Evolutionary conservation across 805 yeast genomes (phyloP).

Genomic region (Barnettozyma salicaria): DNA sequence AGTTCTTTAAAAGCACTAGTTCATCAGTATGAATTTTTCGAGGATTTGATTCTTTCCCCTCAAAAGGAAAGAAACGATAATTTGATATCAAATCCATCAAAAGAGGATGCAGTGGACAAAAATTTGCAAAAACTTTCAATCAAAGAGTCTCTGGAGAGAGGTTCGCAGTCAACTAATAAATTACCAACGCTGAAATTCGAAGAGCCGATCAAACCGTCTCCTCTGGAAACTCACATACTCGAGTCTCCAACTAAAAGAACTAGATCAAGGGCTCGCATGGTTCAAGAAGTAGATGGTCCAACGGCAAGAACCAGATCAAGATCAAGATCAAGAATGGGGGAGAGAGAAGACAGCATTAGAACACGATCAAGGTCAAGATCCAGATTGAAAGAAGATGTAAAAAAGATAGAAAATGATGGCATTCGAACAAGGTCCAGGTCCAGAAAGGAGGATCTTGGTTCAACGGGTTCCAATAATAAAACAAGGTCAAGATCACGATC

Average conservation of each 20-base stretch:
- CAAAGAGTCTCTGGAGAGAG: not conserved
- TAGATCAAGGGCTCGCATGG: slow-evolving; percentile 1
- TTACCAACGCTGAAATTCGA: not conserved
- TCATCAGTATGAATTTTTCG: slow-evolving; percentile 13
- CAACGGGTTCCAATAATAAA: no score
- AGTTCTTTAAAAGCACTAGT: slow-evolving; percentile 13
- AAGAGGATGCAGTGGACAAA: not conserved
- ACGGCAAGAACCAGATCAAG: not conserved
- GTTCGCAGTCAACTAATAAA: not conserved
- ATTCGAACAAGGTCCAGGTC: no score
- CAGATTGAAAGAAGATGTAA: no score
- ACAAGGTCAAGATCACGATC: no score
- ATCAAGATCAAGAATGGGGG: not conserved
- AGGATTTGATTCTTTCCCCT: slow-evolving; percentile 4
- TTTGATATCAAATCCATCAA: not conserved
- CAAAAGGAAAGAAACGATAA: not conserved
- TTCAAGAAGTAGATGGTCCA: not conserved
- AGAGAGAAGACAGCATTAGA: no score
- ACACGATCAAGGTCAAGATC: no score
- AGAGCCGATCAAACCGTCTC: not conserved
- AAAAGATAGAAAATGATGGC: no score
- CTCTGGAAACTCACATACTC: not conserved
- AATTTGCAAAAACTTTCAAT: not conserved
- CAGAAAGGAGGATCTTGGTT: no score
- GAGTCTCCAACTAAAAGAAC: slow-evolving; percentile 5